Evolutionary conservation across 768 basidiomycete genomes (phyloP).

Genomic region (Suillus americanus): DNA sequence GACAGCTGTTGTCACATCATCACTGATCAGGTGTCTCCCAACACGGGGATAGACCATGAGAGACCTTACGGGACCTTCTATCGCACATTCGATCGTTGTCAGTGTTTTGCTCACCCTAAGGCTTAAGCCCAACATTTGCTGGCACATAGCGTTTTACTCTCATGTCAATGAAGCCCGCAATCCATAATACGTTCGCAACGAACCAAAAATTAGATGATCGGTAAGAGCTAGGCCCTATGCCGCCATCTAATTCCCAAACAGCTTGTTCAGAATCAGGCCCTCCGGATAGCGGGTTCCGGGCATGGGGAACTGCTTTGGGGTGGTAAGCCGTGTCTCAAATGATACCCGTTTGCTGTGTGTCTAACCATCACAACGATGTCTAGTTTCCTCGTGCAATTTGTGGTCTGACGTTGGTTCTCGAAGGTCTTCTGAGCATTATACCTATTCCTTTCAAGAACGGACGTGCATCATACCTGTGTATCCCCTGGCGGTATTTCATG

Average conservation of each 20-base stretch:
- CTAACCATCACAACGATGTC: background rate
- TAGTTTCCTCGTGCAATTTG: constrained; percentile 28
- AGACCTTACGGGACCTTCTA: background rate
- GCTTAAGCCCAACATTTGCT: background rate
- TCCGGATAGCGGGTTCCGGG: constrained; percentile 12
- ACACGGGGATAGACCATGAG: background rate
- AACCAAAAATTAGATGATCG: background rate
- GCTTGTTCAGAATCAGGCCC: background rate
- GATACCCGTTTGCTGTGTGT: background rate
- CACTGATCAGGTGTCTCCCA: background rate
- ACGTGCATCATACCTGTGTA: no score
- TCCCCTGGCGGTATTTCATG: no score
- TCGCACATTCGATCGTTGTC: background rate
- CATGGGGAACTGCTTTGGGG: constrained; percentile 14
- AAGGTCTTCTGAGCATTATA: no score
- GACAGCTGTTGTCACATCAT: no score
- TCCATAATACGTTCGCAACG: background rate
- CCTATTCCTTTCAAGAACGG: no score
- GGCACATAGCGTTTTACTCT: no score
- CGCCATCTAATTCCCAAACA: background rate
- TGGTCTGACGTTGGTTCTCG: no score
- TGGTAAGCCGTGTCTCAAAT: constrained; percentile 6
- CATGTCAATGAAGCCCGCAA: background rate
- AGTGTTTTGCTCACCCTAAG: no score
- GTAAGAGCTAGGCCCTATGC: background rate